These are phyloP conservation scores for Aspergillus uvarum DNA, from an alignment of 2,329 filamentous ascomycete species.

Conservation along the genomic window DNA sequence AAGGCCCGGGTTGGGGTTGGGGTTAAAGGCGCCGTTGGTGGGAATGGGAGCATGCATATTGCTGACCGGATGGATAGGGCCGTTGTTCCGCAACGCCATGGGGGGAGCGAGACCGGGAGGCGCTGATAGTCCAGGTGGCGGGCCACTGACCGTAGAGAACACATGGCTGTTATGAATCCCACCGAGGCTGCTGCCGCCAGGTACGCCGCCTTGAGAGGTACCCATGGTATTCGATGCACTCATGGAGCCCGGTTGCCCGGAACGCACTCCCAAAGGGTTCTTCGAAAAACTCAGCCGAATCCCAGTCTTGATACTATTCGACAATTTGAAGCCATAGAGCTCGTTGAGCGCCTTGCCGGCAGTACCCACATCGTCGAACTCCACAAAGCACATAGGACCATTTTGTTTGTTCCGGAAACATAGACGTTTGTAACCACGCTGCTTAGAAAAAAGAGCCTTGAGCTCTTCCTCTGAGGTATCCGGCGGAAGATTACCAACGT, in stretches of 20 bases:
- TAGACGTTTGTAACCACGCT: conserved; percentile 90
- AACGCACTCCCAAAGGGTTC: conserved; percentile 90
- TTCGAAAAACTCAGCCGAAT: conserved; percentile 97
- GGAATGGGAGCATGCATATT: conserved; percentile 31
- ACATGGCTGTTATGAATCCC: conserved; percentile 57
- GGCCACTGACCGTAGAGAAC: conserved; percentile 69
- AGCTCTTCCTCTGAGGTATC: conserved; percentile 94
- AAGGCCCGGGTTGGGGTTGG: conserved; percentile 38
- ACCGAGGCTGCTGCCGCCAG: conserved; percentile 57
- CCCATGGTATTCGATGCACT: conserved; percentile 52
- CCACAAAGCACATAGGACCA: conserved; percentile 97
- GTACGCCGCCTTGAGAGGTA: conserved; percentile 53
- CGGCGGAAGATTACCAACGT: conserved; percentile 92
- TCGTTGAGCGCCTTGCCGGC: conserved; percentile 89
- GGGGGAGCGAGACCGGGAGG: conserved; percentile 67
- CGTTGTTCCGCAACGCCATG: conserved; percentile 34
- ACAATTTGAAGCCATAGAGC: conserved; percentile 80
- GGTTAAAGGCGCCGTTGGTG: conserved; percentile 34
- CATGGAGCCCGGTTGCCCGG: conserved; percentile 63
- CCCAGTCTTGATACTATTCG: conserved; percentile 91
- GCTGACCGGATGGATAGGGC: conserved; percentile 31
- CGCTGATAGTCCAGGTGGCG: conserved; percentile 75
- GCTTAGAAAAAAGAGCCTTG: conserved; percentile 88
- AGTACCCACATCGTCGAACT: conserved; percentile 91
- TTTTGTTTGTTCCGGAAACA: conserved; percentile 95